A percentile compares a stretch with the other conserved stretches of the same genome.
phyloP scores from a whole-genome alignment of 108 stramenopile genomes.

The Craspedostauros australis region DNA sequence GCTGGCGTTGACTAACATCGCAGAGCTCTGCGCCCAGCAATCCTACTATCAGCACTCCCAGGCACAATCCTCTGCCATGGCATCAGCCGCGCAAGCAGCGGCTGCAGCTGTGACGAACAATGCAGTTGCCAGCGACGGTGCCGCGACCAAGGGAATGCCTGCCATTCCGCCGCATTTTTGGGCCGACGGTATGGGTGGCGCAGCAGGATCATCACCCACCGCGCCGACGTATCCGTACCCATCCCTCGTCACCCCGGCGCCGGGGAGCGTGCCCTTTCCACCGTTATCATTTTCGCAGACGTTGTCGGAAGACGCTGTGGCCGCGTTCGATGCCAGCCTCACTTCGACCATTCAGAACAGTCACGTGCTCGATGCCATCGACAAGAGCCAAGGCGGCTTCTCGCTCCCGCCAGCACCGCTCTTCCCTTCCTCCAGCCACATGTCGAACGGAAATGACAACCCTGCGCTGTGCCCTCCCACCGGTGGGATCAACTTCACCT shows the following conservation, averaged over 20 bases:
- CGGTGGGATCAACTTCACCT: conserved; percentile 47
- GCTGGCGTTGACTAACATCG: conserved; percentile 53
- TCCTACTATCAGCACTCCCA: conserved; percentile 41
- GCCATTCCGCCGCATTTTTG: conserved; percentile 16
- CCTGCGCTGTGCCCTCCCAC: conserved; percentile 21
- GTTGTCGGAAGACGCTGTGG: conserved; percentile 45
- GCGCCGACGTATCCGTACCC: conserved; percentile 32
- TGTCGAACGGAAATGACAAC: conserved; percentile 10
- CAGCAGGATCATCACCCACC: background rate
- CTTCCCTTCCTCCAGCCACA: conserved; percentile 18
- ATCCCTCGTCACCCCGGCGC: conserved; percentile 31
- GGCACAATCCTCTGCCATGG: conserved; percentile 29
- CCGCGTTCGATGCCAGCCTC: conserved; percentile 51
- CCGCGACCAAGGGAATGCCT: conserved; percentile 5
- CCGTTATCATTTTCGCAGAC: conserved; percentile 50
- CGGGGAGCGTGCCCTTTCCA: conserved; percentile 48
- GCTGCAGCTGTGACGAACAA: conserved; percentile 27
- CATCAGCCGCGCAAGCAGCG: conserved; percentile 43
- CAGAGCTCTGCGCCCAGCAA: conserved; percentile 57
- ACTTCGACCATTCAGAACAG: conserved; percentile 35
- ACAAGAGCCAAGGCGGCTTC: conserved; percentile 12
- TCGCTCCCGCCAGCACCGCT: conserved; percentile 37
- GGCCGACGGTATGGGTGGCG: conserved; percentile 7
- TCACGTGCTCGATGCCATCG: conserved; percentile 18
- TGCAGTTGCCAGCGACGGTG: conserved; percentile 10